Conservation (phyloP, 2,329 filamentous ascomycete genomes). For the Colletotrichum noveboracense region DNA sequence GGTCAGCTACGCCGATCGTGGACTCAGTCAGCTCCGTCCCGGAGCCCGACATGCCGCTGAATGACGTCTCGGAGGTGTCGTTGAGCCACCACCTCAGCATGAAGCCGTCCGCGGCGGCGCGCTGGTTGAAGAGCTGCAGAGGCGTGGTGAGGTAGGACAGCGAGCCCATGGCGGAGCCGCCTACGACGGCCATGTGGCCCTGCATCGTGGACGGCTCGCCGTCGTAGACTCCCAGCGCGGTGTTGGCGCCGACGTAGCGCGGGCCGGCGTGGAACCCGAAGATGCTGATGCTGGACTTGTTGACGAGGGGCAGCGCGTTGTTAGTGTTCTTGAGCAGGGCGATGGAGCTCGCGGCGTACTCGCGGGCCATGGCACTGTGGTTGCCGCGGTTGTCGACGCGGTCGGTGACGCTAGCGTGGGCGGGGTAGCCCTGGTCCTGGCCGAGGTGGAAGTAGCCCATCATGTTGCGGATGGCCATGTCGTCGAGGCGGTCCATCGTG, state of each 20-base stretch:
- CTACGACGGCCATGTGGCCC: slow-evolving; percentile 50
- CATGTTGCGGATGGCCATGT: slow-evolving; percentile 66
- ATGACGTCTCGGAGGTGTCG: slow-evolving; percentile 47
- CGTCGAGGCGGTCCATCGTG: slow-evolving; percentile 56
- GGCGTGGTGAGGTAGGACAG: slow-evolving; percentile 56
- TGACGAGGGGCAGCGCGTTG: slow-evolving; percentile 64
- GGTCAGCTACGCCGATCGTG: slow-evolving; percentile 46
- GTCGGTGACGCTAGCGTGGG: slow-evolving; percentile 50
- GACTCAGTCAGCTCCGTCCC: slow-evolving; percentile 27
- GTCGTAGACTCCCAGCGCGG: slow-evolving; percentile 58
- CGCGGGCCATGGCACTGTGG: slow-evolving; percentile 52
- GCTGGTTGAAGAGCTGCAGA: slow-evolving; percentile 63
- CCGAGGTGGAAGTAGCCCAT: slow-evolving; percentile 58
- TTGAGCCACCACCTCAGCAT: slow-evolving; percentile 69
- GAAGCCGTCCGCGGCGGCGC: slow-evolving; percentile 71
- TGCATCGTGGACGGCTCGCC: slow-evolving; percentile 40
- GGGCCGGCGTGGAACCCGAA: slow-evolving; percentile 44
- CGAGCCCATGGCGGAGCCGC: slow-evolving; percentile 34
- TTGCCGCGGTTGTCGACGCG: slow-evolving; percentile 67
- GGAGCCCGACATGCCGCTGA: slow-evolving; percentile 66
- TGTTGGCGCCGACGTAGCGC: slow-evolving; percentile 59
- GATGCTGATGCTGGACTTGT: slow-evolving; percentile 29
- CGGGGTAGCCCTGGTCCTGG: slow-evolving; percentile 60
- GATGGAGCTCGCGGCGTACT: slow-evolving; percentile 59
- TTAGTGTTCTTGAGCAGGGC: slow-evolving; percentile 77